Percentiles rank a stretch among this genome's conserved stretches.
phyloP scores from a whole-genome alignment of 352 stramenopile genomes.

The Phytophthora cryptogea region DNA sequence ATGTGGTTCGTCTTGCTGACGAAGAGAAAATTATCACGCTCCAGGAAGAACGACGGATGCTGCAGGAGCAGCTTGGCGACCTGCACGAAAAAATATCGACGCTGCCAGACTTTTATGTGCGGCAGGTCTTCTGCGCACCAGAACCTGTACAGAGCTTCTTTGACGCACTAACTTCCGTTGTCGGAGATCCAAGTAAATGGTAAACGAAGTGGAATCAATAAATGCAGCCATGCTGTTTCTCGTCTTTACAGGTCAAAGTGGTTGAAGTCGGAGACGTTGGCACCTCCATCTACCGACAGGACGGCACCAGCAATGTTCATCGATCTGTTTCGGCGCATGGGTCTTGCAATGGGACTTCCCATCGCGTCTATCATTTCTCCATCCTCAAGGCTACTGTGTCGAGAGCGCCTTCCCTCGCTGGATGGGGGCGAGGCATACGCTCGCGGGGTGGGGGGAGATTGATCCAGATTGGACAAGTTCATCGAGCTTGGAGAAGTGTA shows the following conservation, averaged over 20 bases:
- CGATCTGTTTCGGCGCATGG: slow-evolving; percentile 72
- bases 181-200: slow-evolving; percentile 35
- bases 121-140: slow-evolving; percentile 82
- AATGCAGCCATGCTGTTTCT: slow-evolving; percentile 19
- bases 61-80: slow-evolving; percentile 73
- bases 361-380: slow-evolving; percentile 29
- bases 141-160: slow-evolving; percentile 82
- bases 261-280: slow-evolving; percentile 39
- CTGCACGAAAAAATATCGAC: slow-evolving; percentile 85
- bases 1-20: slow-evolving; percentile 58
- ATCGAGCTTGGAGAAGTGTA: slow-evolving; percentile 88
- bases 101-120: slow-evolving; percentile 85
- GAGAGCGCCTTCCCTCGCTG: slow-evolving; percentile 22
- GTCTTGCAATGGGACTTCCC: slow-evolving; percentile 17
- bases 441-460: slow-evolving; percentile 34
- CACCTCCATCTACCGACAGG: slow-evolving; percentile 74
- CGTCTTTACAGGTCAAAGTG: slow-evolving; percentile 48
- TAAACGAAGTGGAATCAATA: slow-evolving; percentile 29
- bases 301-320: slow-evolving; percentile 84
- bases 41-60: slow-evolving; percentile 69
- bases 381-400: slow-evolving; percentile 32
- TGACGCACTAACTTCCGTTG: slow-evolving; percentile 65
- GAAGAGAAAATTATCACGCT: slow-evolving; percentile 62
- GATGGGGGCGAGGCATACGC: slow-evolving; percentile 8
- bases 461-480: slow-evolving; percentile 79